phyloP scores from a whole-genome alignment of 2,329 filamentous ascomycete genomes.

The Alternaria triticina region DNA sequence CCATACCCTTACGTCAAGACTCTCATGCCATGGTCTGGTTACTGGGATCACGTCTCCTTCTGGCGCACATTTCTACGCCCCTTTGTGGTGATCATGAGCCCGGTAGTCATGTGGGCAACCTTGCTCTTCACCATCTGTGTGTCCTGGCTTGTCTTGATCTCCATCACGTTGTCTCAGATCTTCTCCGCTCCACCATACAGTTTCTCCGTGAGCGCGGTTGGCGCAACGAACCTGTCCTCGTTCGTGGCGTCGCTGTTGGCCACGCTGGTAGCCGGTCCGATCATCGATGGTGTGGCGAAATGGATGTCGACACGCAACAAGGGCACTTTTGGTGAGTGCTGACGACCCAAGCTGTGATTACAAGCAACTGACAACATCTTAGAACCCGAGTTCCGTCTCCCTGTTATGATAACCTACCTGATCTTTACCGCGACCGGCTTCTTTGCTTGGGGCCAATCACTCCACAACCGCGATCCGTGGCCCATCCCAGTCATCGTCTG shows the following conservation, averaged over 20 bases:
- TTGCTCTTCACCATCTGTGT: slow-evolving; percentile 33
- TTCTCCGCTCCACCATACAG: slow-evolving; percentile 34
- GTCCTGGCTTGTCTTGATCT: slow-evolving; percentile 37
- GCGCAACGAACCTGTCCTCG: slow-evolving; percentile 31
- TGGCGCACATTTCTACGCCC: slow-evolving; percentile 29
- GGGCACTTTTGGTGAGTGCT: slow-evolving; percentile 29
- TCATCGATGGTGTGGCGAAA: slow-evolving; percentile 31
- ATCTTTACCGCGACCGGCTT: slow-evolving; percentile 30
- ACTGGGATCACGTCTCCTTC: slow-evolving; percentile 28
- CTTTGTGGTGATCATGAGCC: slow-evolving; percentile 23
- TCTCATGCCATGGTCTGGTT: slow-evolving; percentile 25
- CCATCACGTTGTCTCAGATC: slow-evolving; percentile 33
- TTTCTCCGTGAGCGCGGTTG: slow-evolving; percentile 29
- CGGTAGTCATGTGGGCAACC: slow-evolving; percentile 32
- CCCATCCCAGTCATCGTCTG: slow-evolving; percentile 34
- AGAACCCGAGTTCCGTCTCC: slow-evolving; percentile 35
- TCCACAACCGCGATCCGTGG: slow-evolving; percentile 28
- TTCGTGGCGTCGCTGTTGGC: slow-evolving; percentile 31
- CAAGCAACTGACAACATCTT: neutral
- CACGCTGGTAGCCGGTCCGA: slow-evolving; percentile 22
- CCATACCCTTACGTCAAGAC: slow-evolving; percentile 12
- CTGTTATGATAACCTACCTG: slow-evolving; percentile 30
- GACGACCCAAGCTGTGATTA: neutral
- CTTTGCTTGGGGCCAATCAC: slow-evolving; percentile 31
- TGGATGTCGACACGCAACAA: slow-evolving; percentile 31